phyloP scores from a whole-genome alignment of 169 alveolate species.

The Cyclospora cayetanensis region DNA sequence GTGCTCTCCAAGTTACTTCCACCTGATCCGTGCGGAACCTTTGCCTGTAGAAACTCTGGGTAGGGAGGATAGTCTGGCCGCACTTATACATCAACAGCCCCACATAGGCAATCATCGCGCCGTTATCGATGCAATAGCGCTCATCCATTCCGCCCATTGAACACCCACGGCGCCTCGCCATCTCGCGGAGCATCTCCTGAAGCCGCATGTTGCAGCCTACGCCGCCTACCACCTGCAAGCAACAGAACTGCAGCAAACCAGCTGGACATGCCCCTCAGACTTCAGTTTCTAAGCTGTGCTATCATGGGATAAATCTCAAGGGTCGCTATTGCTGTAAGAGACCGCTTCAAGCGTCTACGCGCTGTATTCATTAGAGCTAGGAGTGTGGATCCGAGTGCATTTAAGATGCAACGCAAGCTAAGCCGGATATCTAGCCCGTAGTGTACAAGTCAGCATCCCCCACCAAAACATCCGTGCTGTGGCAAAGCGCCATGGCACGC shows the following conservation, averaged over 20 bases:
- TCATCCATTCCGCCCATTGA: constrained; percentile 98
- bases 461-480: constrained; percentile 92
- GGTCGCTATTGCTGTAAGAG: too few relatives aligned
- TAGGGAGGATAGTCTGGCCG: constrained; percentile 79
- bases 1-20: constrained; percentile 90
- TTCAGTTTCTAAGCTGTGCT: too few relatives aligned
- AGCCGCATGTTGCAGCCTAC: constrained; percentile 98
- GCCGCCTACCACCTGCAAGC: constrained; percentile 95
- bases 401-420: too few relatives aligned
- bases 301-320: too few relatives aligned
- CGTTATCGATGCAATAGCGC: constrained; percentile 99
- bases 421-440: too few relatives aligned
- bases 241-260: not conserved
- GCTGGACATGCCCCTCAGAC: too few relatives aligned
- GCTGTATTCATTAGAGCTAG: too few relatives aligned
- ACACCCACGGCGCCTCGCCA: constrained; percentile 97
- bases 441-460: not conserved
- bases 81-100: constrained; percentile 87
- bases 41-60: constrained; percentile 89
- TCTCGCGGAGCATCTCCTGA: constrained; percentile 94
- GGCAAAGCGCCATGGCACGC: constrained; percentile 98
- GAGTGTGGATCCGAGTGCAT: too few relatives aligned
- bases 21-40: constrained; percentile 95
- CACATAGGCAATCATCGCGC: constrained; percentile 99
- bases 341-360: too few relatives aligned